phyloP scores from a whole-genome alignment of 2,329 filamentous ascomycete genomes.

The Aspergillus alliaceus region DNA sequence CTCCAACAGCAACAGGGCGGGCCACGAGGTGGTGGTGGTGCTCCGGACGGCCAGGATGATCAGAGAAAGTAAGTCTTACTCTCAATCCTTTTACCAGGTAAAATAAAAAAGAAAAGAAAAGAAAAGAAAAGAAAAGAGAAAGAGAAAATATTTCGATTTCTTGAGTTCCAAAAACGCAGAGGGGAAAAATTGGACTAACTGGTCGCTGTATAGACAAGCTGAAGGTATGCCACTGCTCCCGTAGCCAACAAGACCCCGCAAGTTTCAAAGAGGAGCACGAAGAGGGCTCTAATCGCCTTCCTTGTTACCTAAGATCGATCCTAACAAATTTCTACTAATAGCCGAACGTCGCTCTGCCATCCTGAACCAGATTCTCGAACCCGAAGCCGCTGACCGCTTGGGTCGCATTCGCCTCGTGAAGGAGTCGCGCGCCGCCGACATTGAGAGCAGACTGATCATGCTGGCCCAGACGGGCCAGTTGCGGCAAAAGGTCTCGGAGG shows the following conservation, averaged over 20 bases:
- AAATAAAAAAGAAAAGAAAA: too few relatives aligned
- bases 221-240: constrained; percentile 26
- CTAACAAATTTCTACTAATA: constrained; percentile 6
- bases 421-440: constrained; percentile 80
- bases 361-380: constrained; percentile 89
- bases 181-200: neutral
- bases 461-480: constrained; percentile 86
- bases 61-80: constrained; percentile 60
- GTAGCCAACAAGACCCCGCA: neutral
- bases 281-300: neutral
- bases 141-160: too few relatives aligned
- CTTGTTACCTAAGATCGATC: neutral
- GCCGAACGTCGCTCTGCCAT: constrained; percentile 51
- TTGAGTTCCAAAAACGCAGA: neutral
- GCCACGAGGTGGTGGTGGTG: constrained; percentile 43
- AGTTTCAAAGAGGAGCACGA: neutral
- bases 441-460: constrained; percentile 92
- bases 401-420: constrained; percentile 95
- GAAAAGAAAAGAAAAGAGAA: too few relatives aligned
- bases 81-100: neutral
- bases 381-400: constrained; percentile 88
- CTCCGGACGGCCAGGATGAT: constrained; percentile 59
- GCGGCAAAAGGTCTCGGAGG: constrained; percentile 82
- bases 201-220: constrained; percentile 26
- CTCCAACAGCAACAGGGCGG: constrained; percentile 75